Base-by-base conservation (phyloP, 768 basidiomycete species). In the Amanita jacksonii region DNA sequence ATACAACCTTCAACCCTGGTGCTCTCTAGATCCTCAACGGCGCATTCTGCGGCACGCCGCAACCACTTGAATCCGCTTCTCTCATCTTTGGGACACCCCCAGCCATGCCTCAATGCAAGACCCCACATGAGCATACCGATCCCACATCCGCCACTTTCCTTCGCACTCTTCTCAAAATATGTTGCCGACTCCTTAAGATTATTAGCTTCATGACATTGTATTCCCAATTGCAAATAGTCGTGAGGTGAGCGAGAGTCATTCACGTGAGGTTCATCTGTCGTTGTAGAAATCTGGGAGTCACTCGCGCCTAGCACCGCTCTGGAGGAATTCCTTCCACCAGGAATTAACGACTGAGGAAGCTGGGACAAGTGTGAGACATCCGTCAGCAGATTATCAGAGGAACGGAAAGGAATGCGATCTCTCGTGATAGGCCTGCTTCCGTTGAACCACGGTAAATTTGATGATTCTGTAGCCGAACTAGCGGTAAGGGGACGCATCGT, bases 111-210 rank as follows among this genome's bases (percentile, higher is more conserved):
- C 54, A 91, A 64, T 23, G 87, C 69, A 32, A 94, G 64, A 0
- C 90, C 91, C 74, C 85, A 92, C 85, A 94, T 89, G 47, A 93
- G 62, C 88, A 91, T 92, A 13, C 91, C 91, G 3, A 88, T 79
- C 1, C 82, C 83, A 54, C 85, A 90, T 1, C 88, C 91, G 1
- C 89, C 89, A 40, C 69, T 63, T 48, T 76, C 66, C 42, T 68
- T 85, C 8, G 87, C 87, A 36, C 80, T 77, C 61, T 72, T 73
- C 63, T 90, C 86, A 56, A 90, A 89, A 59, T 69, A 86, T 19
- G 59, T 55, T 0, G 85, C 86, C 8, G 81, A 81, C 52, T 85
- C 82, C 35, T 57, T 56, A 4, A 90, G 66, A 33, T 76, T 69
- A 57, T 87, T 81, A 23, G 78, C 75, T 59, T 88, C 81, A 53